A percentile compares a stretch with the other conserved stretches of the same genome.
These are phyloP conservation scores for Aurantiochytrium sp. DNA, from an alignment of 108 stramenopile species.

Conservation along the genomic window DNA sequence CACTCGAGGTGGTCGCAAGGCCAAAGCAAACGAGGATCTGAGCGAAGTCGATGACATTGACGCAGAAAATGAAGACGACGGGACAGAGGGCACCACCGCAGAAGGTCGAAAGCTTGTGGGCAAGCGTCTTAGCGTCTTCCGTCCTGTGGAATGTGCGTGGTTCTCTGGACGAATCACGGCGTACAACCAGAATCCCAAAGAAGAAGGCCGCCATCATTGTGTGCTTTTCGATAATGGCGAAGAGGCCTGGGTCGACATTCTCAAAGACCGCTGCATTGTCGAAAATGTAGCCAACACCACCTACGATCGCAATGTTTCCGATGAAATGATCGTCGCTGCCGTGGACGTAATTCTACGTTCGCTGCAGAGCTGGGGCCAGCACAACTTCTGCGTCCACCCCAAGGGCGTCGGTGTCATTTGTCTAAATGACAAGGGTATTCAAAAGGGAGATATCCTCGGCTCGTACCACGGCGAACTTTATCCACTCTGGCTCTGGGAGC, in stretches of 20 bases:
- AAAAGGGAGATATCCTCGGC: neutral
- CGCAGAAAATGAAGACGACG: neutral
- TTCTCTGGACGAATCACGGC: neutral
- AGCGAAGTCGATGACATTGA: neutral
- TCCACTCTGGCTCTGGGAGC: constrained; percentile 38
- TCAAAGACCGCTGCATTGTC: neutral
- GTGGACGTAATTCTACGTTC: neutral
- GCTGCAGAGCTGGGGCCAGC: neutral
- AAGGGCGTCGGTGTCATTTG: neutral
- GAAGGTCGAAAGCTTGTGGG: neutral
- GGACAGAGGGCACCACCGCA: neutral
- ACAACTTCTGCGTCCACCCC: constrained; percentile 13
- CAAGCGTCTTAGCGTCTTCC: neutral
- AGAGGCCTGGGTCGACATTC: neutral
- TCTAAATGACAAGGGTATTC: neutral
- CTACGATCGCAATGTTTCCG: neutral
- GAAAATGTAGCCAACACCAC: neutral
- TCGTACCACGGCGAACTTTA: constrained; percentile 4
- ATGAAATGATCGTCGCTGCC: neutral
- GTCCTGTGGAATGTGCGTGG: neutral
- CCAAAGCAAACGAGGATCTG: neutral
- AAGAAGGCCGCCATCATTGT: neutral
- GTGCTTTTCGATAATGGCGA: neutral
- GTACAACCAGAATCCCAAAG: neutral
- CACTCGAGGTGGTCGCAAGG: neutral